Evolutionary conservation across 2,329 filamentous ascomycete genomes (phyloP).

Genomic region (Paraphaeosphaeria minitans): DNA sequence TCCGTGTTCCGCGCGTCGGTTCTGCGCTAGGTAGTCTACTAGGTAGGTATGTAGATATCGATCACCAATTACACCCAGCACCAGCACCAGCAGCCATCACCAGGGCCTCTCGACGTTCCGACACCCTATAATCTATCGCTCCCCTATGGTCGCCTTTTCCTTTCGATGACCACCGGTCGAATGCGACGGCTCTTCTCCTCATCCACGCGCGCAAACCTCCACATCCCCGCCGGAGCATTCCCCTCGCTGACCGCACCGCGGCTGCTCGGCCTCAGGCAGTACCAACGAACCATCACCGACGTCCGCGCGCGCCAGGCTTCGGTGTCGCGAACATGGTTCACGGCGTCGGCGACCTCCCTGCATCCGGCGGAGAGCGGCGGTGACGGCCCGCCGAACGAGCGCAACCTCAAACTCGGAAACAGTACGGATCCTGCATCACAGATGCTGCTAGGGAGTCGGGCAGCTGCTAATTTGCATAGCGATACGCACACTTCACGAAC

Average conservation of each 20-base stretch:
- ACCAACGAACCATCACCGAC: slow-evolving; percentile 41
- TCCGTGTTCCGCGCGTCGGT: slow-evolving; percentile 16
- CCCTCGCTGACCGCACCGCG: slow-evolving; percentile 33
- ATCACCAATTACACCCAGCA: slow-evolving; percentile 9
- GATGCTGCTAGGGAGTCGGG: not conserved
- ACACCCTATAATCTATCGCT: slow-evolving; percentile 15
- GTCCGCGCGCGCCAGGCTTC: slow-evolving; percentile 36
- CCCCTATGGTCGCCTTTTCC: slow-evolving; percentile 38
- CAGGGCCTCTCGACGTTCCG: not conserved
- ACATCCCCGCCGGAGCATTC: slow-evolving; percentile 26
- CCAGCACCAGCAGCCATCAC: slow-evolving; percentile 5
- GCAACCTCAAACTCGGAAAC: slow-evolving; percentile 65
- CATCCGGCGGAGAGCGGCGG: slow-evolving; percentile 32
- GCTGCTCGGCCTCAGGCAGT: slow-evolving; percentile 39
- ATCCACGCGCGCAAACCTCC: slow-evolving; percentile 42
- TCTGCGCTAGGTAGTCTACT: slow-evolving; percentile 11
- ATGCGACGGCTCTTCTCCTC: slow-evolving; percentile 53
- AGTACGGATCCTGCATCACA: slow-evolving; percentile 48
- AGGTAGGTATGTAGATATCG: too few relatives aligned
- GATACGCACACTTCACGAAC: slow-evolving; percentile 64
- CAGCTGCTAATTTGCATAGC: slow-evolving; percentile 48
- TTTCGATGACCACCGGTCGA: slow-evolving; percentile 51
- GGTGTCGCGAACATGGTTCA: slow-evolving; percentile 52
- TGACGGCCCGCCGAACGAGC: slow-evolving; percentile 61
- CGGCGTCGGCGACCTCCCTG: slow-evolving; percentile 43